Conservation (phyloP, 345 rosid species). For the Brassica cretica region DNA sequence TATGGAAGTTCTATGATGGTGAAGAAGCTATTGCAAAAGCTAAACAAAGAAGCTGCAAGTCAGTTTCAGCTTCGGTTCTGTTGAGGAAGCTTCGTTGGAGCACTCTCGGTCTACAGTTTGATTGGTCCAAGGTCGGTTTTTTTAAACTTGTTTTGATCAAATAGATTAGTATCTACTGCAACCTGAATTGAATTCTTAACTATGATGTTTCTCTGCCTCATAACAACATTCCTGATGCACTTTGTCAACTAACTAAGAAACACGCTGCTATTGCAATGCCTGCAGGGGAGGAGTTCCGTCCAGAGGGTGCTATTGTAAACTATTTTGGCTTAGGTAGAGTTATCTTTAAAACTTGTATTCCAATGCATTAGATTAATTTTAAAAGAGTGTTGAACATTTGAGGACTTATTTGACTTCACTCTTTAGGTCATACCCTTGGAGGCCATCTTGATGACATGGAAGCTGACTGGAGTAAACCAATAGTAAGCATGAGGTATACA, state of each 20-base stretch:
- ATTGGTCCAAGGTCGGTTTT: slow-evolving; percentile 77
- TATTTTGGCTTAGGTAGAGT: slow-evolving; percentile 79
- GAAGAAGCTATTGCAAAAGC: slow-evolving; percentile 23
- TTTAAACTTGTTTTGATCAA: slow-evolving; percentile 3
- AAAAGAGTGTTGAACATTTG: background rate
- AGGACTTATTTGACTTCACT: background rate
- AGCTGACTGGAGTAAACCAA: slow-evolving; percentile 92
- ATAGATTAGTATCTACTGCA: background rate
- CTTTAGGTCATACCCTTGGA: slow-evolving; percentile 84
- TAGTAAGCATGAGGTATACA: slow-evolving; percentile 88
- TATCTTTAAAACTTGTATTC: background rate
- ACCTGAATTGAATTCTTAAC: no score
- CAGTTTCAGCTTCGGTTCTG: slow-evolving; percentile 51
- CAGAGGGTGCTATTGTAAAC: slow-evolving; percentile 92
- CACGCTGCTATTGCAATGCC: slow-evolving; percentile 82
- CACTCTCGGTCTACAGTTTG: slow-evolving; percentile 89
- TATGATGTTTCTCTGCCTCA: slow-evolving; percentile 79
- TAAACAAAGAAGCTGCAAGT: slow-evolving; percentile 45
- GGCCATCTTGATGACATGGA: slow-evolving; percentile 99
- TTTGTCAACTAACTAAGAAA: slow-evolving; percentile 67
- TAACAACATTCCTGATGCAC: slow-evolving; percentile 77
- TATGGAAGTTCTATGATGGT: slow-evolving; percentile 65
- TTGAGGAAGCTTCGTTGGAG: slow-evolving; percentile 91
- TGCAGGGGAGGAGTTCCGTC: slow-evolving; percentile 68
- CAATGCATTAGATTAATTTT: background rate